Percentiles rank a stretch among this genome's conserved stretches.
phyloP scores from a whole-genome alignment of 805 yeast species.

The Dipodascus albidus region DNA sequence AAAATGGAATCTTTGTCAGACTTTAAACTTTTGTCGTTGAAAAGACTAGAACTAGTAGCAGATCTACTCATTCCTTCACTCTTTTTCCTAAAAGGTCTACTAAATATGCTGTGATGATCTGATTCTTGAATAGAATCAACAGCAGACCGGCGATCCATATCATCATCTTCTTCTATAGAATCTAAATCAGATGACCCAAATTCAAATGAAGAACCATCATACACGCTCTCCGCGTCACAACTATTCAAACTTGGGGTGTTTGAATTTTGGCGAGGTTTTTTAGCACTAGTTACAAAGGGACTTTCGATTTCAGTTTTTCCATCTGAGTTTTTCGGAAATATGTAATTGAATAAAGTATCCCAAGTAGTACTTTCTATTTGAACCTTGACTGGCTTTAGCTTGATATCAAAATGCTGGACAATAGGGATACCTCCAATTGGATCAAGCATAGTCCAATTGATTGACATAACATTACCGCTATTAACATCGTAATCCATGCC shows the following conservation, averaged over 20 bases:
- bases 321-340: constrained; percentile 47
- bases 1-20: background rate
- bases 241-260: constrained; percentile 9
- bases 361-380: constrained; percentile 67
- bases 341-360: constrained; percentile 47
- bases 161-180: background rate
- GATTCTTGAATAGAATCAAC: background rate
- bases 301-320: constrained; percentile 11
- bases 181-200: background rate
- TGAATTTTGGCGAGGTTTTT: constrained; percentile 6
- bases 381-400: constrained; percentile 54
- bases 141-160: background rate
- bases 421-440: constrained; percentile 91
- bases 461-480: background rate
- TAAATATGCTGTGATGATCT: constrained; percentile 3
- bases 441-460: constrained; percentile 65
- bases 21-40: background rate
- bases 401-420: constrained; percentile 49
- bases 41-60: background rate
- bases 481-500: constrained; percentile 4
- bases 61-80: background rate
- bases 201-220: background rate
- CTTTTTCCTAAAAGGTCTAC: constrained; percentile 4
- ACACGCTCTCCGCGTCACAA: constrained; percentile 10
- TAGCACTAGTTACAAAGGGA: constrained; percentile 15